These are phyloP conservation scores for Citrus medica DNA, from an alignment of 345 rosid genomes.

Conservation along the genomic window DNA sequence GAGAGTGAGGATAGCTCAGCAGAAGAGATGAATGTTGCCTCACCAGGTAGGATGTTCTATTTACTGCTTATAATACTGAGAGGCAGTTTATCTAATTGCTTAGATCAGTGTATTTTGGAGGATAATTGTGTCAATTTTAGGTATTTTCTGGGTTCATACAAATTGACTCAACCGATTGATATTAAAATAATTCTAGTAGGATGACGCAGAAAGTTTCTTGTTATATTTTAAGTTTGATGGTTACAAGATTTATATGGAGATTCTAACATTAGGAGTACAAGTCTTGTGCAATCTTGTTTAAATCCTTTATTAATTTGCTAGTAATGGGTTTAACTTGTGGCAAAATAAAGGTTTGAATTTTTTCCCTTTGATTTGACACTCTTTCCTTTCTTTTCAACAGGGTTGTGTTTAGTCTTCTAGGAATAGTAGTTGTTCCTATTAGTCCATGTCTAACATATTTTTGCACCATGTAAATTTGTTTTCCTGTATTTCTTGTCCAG, in stretches of 20 bases:
- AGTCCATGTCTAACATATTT: neutral
- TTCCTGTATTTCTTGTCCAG: neutral
- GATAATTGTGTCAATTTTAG: neutral
- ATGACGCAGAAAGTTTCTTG: neutral
- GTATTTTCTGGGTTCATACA: neutral
- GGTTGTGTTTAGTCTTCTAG: neutral
- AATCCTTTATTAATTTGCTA: too few relatives aligned
- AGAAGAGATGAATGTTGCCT: constrained; percentile 35
- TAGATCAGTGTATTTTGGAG: neutral
- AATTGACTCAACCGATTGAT: neutral
- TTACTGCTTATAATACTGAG: neutral
- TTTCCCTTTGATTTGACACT: neutral
- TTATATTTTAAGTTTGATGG: too few relatives aligned
- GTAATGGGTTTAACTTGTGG: neutral
- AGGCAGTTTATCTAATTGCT: neutral
- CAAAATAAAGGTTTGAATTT: neutral
- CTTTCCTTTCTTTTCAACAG: neutral
- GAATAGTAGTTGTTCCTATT: neutral
- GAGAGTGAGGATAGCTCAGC: constrained; percentile 59
- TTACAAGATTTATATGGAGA: neutral
- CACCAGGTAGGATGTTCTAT: constrained; percentile 31
- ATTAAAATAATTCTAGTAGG: neutral
- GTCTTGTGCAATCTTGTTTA: too few relatives aligned
- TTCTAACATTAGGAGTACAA: neutral
- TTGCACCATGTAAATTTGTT: neutral